Evolutionary conservation across 805 yeast genomes (phyloP).

Genomic region (Candida glaebosa): DNA sequence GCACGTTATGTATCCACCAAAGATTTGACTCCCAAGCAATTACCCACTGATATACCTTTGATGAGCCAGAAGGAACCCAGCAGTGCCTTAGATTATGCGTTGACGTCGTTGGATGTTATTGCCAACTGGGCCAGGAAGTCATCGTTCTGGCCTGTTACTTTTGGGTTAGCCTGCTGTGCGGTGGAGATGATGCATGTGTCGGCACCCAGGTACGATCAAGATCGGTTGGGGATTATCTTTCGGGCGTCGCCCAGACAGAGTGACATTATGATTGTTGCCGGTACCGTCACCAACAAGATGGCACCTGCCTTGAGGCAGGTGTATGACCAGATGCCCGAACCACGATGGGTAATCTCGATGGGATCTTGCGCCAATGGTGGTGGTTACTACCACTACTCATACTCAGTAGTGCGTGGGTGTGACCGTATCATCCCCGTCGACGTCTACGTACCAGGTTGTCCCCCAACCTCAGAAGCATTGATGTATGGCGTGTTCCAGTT

Average conservation of each 20-base stretch:
- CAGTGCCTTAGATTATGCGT: slow-evolving; percentile 70
- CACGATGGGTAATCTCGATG: slow-evolving; percentile 93
- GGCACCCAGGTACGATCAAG: slow-evolving; percentile 88
- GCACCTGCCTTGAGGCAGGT: slow-evolving; percentile 92
- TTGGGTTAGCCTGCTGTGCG: slow-evolving; percentile 91
- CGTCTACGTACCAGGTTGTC: slow-evolving; percentile 90
- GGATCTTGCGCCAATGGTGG: slow-evolving; percentile 95
- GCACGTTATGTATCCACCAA: slow-evolving; percentile 32
- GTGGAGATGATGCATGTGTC: slow-evolving; percentile 95
- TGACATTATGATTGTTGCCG: slow-evolving; percentile 90
- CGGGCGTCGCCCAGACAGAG: slow-evolving; percentile 93
- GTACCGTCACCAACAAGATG: slow-evolving; percentile 88
- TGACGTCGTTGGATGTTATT: slow-evolving; percentile 76
- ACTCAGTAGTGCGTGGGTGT: slow-evolving; percentile 86
- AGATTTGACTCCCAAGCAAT: slow-evolving; percentile 46
- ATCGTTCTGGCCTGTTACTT: slow-evolving; percentile 90
- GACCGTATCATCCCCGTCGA: slow-evolving; percentile 87
- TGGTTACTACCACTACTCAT: slow-evolving; percentile 87
- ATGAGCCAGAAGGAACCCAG: slow-evolving; percentile 56
- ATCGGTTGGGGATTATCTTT: slow-evolving; percentile 87
- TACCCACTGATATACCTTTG: slow-evolving; percentile 70
- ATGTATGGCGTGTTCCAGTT: slow-evolving; percentile 87
- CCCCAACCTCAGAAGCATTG: slow-evolving; percentile 87
- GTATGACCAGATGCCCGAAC: slow-evolving; percentile 92
- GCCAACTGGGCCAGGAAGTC: slow-evolving; percentile 92